Conservation (phyloP, 257 asterid genomes). For the Solanum lycopersicoides region DNA sequence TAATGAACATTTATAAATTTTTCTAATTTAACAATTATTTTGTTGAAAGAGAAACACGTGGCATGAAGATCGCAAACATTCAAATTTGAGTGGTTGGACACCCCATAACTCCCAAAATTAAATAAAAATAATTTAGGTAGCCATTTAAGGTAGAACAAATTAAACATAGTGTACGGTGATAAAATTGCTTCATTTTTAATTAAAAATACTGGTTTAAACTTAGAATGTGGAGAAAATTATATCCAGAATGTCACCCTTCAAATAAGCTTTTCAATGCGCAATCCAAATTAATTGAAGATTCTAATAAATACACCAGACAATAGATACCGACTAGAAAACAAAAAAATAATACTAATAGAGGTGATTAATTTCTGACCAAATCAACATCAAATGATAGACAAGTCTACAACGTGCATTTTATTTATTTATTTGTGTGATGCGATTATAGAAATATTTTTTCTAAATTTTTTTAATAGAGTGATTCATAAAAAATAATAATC, state of each 20-base stretch:
- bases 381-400: not conserved
- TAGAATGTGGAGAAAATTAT: too few species aligned
- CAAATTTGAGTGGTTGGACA: not conserved
- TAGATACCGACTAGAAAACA: too few species aligned
- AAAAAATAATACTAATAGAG: too few species aligned
- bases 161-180: too few species aligned
- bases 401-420: not conserved
- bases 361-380: not conserved
- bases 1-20: too few species aligned
- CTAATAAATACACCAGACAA: too few species aligned
- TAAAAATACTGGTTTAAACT: accelerated
- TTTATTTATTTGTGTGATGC: not conserved
- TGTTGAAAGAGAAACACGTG: not conserved
- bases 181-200: too few species aligned
- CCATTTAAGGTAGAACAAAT: too few species aligned
- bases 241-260: accelerated
- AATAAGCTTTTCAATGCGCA: accelerated
- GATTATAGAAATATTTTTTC: not conserved
- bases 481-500: too few species aligned
- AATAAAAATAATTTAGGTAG: not conserved
- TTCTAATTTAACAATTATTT: too few species aligned
- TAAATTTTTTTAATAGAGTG: too few species aligned
- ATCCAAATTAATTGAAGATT: accelerated
- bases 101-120: not conserved
- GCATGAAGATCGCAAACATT: not conserved